Base-by-base conservation (phyloP, 139 green algal genomes). In the Pleodorina starrii region DNA sequence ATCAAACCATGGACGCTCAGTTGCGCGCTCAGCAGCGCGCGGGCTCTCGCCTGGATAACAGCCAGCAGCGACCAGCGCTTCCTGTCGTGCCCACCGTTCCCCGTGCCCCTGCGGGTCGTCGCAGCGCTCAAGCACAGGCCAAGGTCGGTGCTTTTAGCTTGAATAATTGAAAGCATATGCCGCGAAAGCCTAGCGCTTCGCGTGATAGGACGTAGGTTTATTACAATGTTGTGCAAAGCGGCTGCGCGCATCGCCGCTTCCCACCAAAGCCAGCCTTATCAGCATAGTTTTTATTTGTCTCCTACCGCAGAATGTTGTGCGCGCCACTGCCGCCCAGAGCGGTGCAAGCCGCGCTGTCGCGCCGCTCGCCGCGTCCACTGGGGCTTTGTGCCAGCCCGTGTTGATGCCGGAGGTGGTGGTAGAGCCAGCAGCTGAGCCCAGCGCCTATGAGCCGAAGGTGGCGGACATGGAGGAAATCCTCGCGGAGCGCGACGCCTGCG, bases 401-500 rank as follows among this genome's bases (percentile, higher is more conserved):
- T 0, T 79, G 44, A 79, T 43, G 25, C 82, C 82, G 0, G 84
- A 89, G 69, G 69, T 83, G 2, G 0, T 51, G 84, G 0, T 51
- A 69, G 59, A 82, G 84, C 69, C 50, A 10, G 48, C 14, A 0
- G 38, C 48, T 16, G 51, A 43, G 9, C 7, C 17, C 6, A 35
- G 19, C 21, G n/a, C 21, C 48, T 42, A 54, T 43, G 84, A 59
- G 48, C 69, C 84, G 5, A 57, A 79, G 59, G 96, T 96, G 2
- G 96, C 93, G 0, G 95, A 99, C 68, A 85, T 97, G 36, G 96
- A 99, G 86, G 91, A 96, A 1, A 96, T 99, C 73, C 93, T 99
- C 21, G 92, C 96, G 73, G 98, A 99, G 93, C 91, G 94, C 11
- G 98, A 98, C 87, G 98, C 97, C 21, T 99, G 98, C 93, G 98